Evolutionary conservation across 345 rosid genomes (phyloP).

Genomic region (Pelargonium nanum): DNA sequence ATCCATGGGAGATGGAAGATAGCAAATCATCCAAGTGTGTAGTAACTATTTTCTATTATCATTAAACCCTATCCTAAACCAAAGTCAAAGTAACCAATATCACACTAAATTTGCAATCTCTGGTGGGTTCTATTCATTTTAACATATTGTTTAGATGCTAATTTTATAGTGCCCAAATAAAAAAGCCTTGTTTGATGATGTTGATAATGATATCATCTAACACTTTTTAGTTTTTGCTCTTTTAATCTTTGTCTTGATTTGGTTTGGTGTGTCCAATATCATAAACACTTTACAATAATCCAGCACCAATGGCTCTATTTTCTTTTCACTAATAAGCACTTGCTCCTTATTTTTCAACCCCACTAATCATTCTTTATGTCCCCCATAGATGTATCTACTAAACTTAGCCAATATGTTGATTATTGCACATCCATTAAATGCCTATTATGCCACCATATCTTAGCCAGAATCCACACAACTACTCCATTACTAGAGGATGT

Average conservation of each 20-base stretch:
- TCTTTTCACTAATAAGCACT: background rate
- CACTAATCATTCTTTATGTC: background rate
- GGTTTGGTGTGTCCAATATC: too few relatives aligned
- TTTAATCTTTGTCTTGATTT: background rate
- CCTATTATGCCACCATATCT: background rate
- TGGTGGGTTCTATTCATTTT: background rate
- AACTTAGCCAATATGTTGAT: too few relatives aligned
- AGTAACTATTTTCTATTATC: background rate
- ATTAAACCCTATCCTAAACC: background rate
- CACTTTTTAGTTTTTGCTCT: background rate
- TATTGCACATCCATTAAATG: too few relatives aligned
- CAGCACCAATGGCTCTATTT: too few relatives aligned
- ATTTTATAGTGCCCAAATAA: background rate
- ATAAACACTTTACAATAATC: too few relatives aligned
- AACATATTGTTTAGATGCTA: background rate
- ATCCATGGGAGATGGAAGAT: background rate
- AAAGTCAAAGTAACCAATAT: background rate
- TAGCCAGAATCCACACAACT: background rate
- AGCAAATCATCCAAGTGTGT: background rate
- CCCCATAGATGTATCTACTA: background rate
- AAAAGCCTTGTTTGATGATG: background rate
- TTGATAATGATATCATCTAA: background rate
- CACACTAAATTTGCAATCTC: background rate
- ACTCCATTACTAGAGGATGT: background rate
- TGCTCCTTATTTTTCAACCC: background rate